Evolutionary conservation across 306 rosid species (phyloP).

Genomic region (Hippophae rhamnoides): DNA sequence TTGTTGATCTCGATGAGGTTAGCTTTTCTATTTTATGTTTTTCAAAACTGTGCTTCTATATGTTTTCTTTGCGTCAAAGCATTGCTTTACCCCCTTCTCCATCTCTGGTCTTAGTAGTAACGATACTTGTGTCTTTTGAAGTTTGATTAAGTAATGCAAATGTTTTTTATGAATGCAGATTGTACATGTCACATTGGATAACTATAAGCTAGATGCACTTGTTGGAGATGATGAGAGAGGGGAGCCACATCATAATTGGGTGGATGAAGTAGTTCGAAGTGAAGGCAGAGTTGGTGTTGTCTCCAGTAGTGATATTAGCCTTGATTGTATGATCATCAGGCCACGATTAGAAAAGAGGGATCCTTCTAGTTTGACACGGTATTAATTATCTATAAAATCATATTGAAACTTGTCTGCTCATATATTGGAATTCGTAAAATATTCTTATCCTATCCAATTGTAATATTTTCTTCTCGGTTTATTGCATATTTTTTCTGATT

Average conservation of each 20-base stretch:
- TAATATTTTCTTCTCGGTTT: neutral
- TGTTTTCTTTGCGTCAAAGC: no score
- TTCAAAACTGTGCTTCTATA: no score
- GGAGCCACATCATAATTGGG: constrained; percentile 87
- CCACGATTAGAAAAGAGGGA: constrained; percentile 71
- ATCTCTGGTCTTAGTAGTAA: neutral
- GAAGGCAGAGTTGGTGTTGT: constrained; percentile 59
- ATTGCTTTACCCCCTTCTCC: neutral
- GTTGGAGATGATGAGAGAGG: constrained; percentile 37
- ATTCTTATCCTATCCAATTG: neutral
- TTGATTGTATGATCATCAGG: constrained; percentile 39
- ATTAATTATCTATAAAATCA: constrained; percentile 17
- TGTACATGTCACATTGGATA: constrained; percentile 61
- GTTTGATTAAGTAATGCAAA: neutral
- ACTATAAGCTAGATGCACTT: constrained; percentile 38
- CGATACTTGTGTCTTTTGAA: neutral
- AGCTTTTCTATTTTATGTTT: constrained; percentile 7
- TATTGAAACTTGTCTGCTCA: neutral
- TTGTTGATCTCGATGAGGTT: constrained; percentile 81
- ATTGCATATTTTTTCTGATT: neutral
- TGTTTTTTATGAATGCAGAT: constrained; percentile 38
- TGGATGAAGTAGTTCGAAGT: constrained; percentile 78
- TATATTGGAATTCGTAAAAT: neutral
- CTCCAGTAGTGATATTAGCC: constrained; percentile 35
- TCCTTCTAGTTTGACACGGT: constrained; percentile 69